These are phyloP conservation scores for Apiospora pterosperma DNA, from an alignment of 2,329 filamentous ascomycete species.

Conservation along the genomic window DNA sequence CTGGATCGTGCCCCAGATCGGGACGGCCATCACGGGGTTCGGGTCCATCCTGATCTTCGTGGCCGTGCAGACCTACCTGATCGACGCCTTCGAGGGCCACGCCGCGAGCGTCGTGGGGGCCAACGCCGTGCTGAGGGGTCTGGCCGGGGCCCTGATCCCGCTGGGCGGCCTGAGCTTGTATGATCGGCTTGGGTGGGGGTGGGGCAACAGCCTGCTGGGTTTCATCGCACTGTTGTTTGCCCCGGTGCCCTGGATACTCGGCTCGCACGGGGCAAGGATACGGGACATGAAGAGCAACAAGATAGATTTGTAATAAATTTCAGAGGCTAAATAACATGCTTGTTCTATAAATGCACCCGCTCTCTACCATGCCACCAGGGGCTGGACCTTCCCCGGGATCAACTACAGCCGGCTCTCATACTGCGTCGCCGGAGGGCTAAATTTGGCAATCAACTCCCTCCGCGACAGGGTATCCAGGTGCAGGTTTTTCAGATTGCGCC, in stretches of 20 bases:
- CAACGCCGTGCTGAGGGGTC: conserved; percentile 18
- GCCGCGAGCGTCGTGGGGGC: conserved; percentile 19
- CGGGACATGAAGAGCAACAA: neutral
- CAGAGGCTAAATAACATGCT: neutral
- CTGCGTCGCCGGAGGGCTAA: neutral
- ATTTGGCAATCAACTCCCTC: conserved; percentile 7
- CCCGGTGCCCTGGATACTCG: conserved; percentile 15
- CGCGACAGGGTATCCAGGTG: conserved; percentile 6
- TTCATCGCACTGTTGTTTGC: conserved; percentile 18
- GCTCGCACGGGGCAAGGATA: conserved; percentile 2
- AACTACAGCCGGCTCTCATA: neutral
- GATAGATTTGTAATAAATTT: neutral
- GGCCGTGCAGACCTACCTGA: conserved; percentile 21
- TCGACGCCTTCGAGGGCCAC: conserved; percentile 36
- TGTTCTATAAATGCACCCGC: neutral
- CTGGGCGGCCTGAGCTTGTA: conserved; percentile 17
- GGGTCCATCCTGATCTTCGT: conserved; percentile 24
- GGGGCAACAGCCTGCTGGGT: conserved; percentile 23
- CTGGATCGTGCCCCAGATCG: conserved; percentile 39
- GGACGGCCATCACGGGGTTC: conserved; percentile 28
- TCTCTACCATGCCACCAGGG: too few species aligned
- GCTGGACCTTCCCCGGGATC: neutral
- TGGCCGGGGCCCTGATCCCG: conserved; percentile 14
- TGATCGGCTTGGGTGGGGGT: conserved; percentile 18
- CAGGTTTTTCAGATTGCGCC: conserved; percentile 12